Conservation (phyloP, 495 filamentous ascomycete genomes). For the Penicillium bovifimosum region DNA sequence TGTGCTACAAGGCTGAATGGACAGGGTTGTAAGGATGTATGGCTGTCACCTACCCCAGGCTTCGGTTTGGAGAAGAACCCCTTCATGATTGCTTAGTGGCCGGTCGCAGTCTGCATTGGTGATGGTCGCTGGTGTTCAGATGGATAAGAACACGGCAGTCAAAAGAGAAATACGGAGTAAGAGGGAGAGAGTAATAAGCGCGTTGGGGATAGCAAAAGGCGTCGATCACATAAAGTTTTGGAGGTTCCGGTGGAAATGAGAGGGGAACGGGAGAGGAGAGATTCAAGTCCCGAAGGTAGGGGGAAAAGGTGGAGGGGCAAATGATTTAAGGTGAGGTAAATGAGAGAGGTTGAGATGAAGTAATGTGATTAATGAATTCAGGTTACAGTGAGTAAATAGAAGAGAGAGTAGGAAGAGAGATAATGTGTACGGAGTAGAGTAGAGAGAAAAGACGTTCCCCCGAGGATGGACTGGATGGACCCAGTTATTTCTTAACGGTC, state of each 20-base stretch:
- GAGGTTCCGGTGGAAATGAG: conserved; percentile 2
- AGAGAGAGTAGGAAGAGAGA: not conserved
- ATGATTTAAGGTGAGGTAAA: no score
- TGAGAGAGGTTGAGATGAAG: not conserved
- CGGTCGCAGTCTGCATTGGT: conserved; percentile 30
- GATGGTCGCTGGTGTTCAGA: not conserved
- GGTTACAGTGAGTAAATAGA: not conserved
- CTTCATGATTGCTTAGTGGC: conserved; percentile 33
- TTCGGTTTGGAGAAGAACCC: conserved; percentile 40
- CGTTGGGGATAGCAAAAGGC: not conserved
- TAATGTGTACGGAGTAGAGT: not conserved
- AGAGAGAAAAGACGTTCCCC: not conserved
- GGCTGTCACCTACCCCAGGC: conserved; percentile 34
- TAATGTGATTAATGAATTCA: not conserved
- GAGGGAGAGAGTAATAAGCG: no score
- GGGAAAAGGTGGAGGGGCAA: not conserved
- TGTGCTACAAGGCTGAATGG: conserved; percentile 13
- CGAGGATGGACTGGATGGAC: not conserved
- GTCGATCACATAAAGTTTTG: conserved; percentile 6
- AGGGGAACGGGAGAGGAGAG: conserved; percentile 1
- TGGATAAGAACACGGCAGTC: not conserved
- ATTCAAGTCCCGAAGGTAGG: not conserved
- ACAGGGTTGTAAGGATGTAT: conserved; percentile 5
- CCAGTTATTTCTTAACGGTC: not conserved
- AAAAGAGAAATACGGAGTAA: not conserved